phyloP scores from a whole-genome alignment of 2,329 filamentous ascomycete genomes.

The Pseudogymnoascus sp. region DNA sequence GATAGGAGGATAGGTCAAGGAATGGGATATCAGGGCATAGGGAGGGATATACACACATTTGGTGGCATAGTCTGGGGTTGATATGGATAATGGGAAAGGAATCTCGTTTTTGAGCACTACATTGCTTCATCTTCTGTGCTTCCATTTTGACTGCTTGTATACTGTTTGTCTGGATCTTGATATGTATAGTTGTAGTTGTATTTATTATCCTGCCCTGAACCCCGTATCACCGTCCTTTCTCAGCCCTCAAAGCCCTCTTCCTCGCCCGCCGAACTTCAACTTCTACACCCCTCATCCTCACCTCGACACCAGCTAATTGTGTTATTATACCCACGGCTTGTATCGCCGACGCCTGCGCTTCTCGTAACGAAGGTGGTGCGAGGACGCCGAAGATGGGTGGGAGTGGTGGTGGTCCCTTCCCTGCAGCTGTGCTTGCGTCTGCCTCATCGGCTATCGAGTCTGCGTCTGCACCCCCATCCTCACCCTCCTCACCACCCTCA shows the following conservation, averaged over 20 bases:
- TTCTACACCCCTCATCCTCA: constrained; percentile 56
- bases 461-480: too few relatives aligned
- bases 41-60: too few relatives aligned
- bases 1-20: too few relatives aligned
- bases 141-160: too few relatives aligned
- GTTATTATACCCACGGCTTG: constrained; percentile 48
- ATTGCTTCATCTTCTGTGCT: too few relatives aligned
- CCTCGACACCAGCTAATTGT: constrained; percentile 45
- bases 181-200: too few relatives aligned
- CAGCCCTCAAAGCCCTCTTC: constrained; percentile 28
- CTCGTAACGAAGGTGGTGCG: constrained; percentile 41
- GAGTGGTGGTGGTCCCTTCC: constrained; percentile 9
- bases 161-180: too few relatives aligned
- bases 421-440: too few relatives aligned
- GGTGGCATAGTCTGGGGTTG: too few relatives aligned
- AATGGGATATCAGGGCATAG: neutral
- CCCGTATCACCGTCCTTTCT: neutral
- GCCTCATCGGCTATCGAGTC: too few relatives aligned
- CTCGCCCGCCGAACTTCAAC: constrained; percentile 53
- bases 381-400: constrained; percentile 49
- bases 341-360: constrained; percentile 51
- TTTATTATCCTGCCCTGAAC: too few relatives aligned
- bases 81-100: neutral
- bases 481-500: too few relatives aligned
- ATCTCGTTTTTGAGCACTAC: neutral